A percentile compares a stretch with the other conserved stretches of the same genome.
Conservation (phyloP, 495 filamentous ascomycete genomes). For the Friedmanniomyces simplex region DNA sequence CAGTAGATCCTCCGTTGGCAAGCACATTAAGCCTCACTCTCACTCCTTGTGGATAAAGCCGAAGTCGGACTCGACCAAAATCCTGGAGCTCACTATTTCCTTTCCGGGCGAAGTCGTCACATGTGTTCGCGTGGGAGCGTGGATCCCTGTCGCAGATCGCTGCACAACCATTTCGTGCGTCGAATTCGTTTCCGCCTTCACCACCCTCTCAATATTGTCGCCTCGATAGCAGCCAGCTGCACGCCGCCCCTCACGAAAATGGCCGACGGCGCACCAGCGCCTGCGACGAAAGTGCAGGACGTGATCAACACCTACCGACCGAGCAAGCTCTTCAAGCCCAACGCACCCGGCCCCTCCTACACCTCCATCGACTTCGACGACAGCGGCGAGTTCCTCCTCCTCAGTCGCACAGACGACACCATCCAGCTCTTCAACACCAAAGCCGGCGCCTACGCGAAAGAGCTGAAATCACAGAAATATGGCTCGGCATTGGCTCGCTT, state of each 20-base stretch:
- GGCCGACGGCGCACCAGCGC: constrained; percentile 3
- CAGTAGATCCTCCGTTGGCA: too few species aligned
- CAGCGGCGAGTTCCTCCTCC: constrained; percentile 77
- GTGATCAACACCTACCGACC: constrained; percentile 31
- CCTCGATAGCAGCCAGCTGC: background rate
- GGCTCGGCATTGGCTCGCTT: constrained; percentile 89
- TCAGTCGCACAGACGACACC: constrained; percentile 80
- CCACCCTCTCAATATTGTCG: too few species aligned
- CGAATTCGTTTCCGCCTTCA: too few species aligned
- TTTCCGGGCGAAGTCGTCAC: background rate
- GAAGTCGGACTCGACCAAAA: too few species aligned
- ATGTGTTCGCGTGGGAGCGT: background rate
- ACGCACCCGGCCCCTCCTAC: constrained; percentile 35
- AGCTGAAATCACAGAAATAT: constrained; percentile 83
- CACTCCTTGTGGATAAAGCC: too few species aligned
- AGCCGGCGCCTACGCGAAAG: constrained; percentile 77
- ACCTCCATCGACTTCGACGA: constrained; percentile 94
- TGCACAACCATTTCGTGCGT: too few species aligned
- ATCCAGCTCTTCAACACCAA: constrained; percentile 90
- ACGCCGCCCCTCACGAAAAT: constrained; percentile 1
- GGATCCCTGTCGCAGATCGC: too few species aligned
- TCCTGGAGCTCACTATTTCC: too few species aligned
- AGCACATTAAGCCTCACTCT: too few species aligned
- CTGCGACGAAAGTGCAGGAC: constrained; percentile 28
- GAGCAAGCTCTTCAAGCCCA: constrained; percentile 27